Conservation (phyloP, 176 grass and related monocot genomes). For the Cymbopogon citratus region DNA sequence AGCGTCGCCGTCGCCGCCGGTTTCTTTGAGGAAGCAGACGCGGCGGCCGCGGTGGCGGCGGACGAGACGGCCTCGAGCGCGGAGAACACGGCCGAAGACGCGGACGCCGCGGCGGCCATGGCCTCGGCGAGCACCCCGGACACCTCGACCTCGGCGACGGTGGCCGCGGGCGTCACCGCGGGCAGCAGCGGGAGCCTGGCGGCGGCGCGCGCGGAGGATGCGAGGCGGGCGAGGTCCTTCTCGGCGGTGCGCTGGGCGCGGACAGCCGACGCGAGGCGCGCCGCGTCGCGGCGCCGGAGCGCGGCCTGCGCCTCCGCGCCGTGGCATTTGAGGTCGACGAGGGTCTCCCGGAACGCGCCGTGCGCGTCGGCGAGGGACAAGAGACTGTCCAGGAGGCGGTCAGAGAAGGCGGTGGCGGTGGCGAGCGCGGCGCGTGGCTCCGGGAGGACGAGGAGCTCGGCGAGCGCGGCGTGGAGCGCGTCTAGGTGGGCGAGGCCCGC, state of each 20-base stretch:
- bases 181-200: not conserved
- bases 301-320: constrained; percentile 39
- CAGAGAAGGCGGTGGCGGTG: not conserved
- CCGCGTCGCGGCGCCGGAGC: constrained; percentile 36
- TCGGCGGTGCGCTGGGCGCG: constrained; percentile 28
- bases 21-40: constrained; percentile 9
- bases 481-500: constrained; percentile 18
- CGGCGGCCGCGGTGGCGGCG: not conserved
- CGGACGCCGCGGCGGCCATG: not conserved
- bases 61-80: constrained; percentile 17
- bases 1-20: not conserved
- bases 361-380: constrained; percentile 62
- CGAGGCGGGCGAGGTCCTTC: constrained; percentile 40
- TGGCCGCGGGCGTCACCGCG: not conserved
- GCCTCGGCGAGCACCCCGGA: constrained; percentile 31
- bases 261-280: constrained; percentile 20
- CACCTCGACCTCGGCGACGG: constrained; percentile 27
- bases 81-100: constrained; percentile 26
- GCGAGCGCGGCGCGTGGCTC: constrained; percentile 29
- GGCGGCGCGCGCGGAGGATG: constrained; percentile 18
- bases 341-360: constrained; percentile 40
- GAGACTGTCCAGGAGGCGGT: constrained; percentile 55
- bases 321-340: constrained; percentile 29
- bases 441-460: constrained; percentile 42
- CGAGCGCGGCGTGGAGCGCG: constrained; percentile 42